Percentiles rank a stretch among this genome's conserved stretches.
Conservation (phyloP, 2,329 filamentous ascomycete genomes). For the Verticillium zaregamsianum region DNA sequence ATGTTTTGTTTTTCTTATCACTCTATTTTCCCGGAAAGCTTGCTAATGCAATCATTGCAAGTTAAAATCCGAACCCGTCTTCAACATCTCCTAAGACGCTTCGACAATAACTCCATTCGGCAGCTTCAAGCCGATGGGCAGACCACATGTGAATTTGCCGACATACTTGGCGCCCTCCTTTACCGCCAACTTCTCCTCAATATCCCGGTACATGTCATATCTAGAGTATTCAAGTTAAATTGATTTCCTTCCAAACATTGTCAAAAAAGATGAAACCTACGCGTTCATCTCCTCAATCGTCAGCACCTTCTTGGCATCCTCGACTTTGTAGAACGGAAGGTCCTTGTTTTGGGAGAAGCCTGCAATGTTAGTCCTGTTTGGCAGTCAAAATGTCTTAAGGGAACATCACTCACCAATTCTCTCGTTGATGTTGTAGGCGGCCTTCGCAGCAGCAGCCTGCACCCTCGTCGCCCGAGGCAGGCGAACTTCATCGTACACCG, state of each 20-base stretch:
- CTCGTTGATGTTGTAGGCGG: conserved; percentile 59
- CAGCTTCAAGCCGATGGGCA: conserved; percentile 43
- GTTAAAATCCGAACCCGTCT: too few species aligned
- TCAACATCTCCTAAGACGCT: conserved; percentile 2
- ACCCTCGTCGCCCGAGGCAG: conserved; percentile 52
- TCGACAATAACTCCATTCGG: conserved; percentile 41
- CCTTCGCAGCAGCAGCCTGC: conserved; percentile 53
- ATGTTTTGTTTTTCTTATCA: too few species aligned
- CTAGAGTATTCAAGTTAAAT: conserved; percentile 20
- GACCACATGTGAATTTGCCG: conserved; percentile 34
- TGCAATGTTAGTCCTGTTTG: conserved; percentile 10
- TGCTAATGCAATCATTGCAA: too few species aligned
- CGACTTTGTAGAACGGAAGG: conserved; percentile 55
- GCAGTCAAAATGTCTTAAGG: too few species aligned
- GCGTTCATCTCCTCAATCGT: conserved; percentile 69
- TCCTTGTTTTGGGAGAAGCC: conserved; percentile 60
- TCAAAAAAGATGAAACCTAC: conserved; percentile 28
- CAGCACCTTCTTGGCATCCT: conserved; percentile 55
- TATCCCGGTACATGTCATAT: conserved; percentile 56
- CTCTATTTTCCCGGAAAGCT: too few species aligned
- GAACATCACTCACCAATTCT: conserved; percentile 42
- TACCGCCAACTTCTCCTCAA: conserved; percentile 42
- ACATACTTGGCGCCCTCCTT: conserved; percentile 26
- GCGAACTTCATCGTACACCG: conserved; percentile 48
- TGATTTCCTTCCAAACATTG: neutral